Evolutionary conservation across 129 eudicot species (phyloP).

Genomic region (Lonicera japonica): DNA sequence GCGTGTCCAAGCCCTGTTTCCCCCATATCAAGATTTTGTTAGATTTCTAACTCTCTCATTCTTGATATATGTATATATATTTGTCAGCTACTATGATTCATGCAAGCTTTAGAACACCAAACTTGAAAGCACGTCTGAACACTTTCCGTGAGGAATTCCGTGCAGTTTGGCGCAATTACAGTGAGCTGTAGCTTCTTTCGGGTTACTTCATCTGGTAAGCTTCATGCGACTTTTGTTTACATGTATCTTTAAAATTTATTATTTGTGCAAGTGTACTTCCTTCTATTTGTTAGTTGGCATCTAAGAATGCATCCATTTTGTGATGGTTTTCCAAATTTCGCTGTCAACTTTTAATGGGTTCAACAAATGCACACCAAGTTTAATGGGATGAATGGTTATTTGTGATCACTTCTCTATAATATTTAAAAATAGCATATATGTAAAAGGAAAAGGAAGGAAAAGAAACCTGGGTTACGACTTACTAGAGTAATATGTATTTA

Average conservation of each 20-base stretch:
- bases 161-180: slow-evolving; percentile 98
- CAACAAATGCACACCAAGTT: too few species aligned
- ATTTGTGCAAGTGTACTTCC: neutral
- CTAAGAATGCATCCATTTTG: too few species aligned
- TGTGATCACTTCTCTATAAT: too few species aligned
- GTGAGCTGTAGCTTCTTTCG: slow-evolving; percentile 61
- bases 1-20: too few species aligned
- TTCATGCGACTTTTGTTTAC: neutral
- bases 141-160: slow-evolving; percentile 98
- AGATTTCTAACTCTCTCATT: slow-evolving; percentile 9
- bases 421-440: too few species aligned
- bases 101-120: slow-evolving; percentile 96
- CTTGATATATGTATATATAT: neutral
- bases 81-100: slow-evolving; percentile 65
- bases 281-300: too few species aligned
- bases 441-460: too few species aligned
- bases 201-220: slow-evolving; percentile 13
- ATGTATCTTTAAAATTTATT: neutral
- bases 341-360: too few species aligned
- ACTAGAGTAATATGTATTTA: too few species aligned
- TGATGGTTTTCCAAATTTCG: neutral
- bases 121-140: slow-evolving; percentile 93
- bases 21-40: too few species aligned
- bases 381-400: too few species aligned
- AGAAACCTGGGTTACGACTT: too few species aligned